Base-by-base conservation (phyloP, 2,329 filamentous ascomycete genomes). In the Botryotinia narcissicola region DNA sequence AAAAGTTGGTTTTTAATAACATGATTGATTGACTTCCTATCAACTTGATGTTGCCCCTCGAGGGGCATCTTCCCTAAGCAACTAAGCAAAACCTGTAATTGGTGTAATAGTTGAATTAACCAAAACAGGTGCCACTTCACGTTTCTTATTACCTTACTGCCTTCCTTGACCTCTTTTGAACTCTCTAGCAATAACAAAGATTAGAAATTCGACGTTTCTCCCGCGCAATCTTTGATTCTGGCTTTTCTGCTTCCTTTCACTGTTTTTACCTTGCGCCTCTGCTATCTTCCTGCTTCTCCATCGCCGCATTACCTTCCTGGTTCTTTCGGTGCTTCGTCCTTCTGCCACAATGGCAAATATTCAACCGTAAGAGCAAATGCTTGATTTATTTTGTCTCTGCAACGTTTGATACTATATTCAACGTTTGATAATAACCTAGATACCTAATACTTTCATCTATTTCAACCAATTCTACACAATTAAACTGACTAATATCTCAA, bases 141-240 rank as follows among this genome's bases (percentile, higher is more conserved):
- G 0, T 29, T 37, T 18, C 29, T 25, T n/a, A 37, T 37, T n/a
- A 37, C 1, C 6, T 51, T 37, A 22, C 29, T 66, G 29, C 32
- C 16, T 18, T n/a, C 3, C 22, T 37, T 35, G 22, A 51, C 12
- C 35, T 51, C 5, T 51, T 51, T 20, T 51, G 63, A 51, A 37
- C 63, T n/a, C 44, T 66, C n/a, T 18, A 51, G 44, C 63, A 66
- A 66, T 7, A 37, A 66, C 32, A 66, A 66, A 66, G 32, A 66
- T 66, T 25, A 9, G 20, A 48, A 48, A 10, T 48, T 32, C 44
- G 20, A 9, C 29, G 14, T 22, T 25, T 20, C 35, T 25, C 29
- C 25, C 6, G 37, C 63, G 22, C 18, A 51, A 51, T 51, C 44
- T n/a, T 66, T 66, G 44, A 4, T 35, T 66, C 42, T n/a, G n/a